Base-by-base conservation (phyloP, 805 yeast genomes). In the Candida maesae region DNA sequence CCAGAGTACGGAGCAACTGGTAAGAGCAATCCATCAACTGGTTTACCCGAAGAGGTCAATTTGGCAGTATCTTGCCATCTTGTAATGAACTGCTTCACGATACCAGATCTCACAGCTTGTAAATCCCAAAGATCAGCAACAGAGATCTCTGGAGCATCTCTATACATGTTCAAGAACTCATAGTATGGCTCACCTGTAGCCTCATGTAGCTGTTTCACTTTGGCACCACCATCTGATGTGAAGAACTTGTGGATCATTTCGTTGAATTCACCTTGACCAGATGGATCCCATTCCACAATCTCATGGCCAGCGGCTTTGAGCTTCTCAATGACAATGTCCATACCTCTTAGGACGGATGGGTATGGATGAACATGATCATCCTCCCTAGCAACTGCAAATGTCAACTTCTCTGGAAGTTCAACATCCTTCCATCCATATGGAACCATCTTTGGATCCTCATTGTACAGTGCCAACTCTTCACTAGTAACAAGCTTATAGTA, bases 271-370 rank as follows among this genome's bases (percentile, higher is more conserved):
- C 55, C 44, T 42, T 67, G 72, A 18, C 65, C 64, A 10, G 58
- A 52, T 23, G 77, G 68, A 20, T 66, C 64, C 71, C 78, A 68
- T 36, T 71, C 72, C 33, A 78, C 63, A 10, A 75, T 67, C 42
- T 72, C 74, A 44, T 73, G 79, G 20, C 84, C 81, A n/a, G 69
- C 69, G 19, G 55, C 65, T 23, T 52, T 50, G 30, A 68, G 50
- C 29, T 50, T 50, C 18, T 54, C 62, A 9, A 52, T 53, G 8
- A 61, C 63, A 5, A 52, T 52, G 18, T 66, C 55, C 42, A 78
- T 33, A 1, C 73, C 81, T 42, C 80, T 64, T 10, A 61, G 42
- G 11, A 75, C 63, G 4, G 78, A 78, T 10, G 81, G 76, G 17
- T 72, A 67, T 6, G 79, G 79, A 16, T 66, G 63, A 6, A 71